Percentiles rank a stretch among this genome's conserved stretches.
phyloP scores from a whole-genome alignment of 129 eudicot genomes.

The Tanacetum coccineum region DNA sequence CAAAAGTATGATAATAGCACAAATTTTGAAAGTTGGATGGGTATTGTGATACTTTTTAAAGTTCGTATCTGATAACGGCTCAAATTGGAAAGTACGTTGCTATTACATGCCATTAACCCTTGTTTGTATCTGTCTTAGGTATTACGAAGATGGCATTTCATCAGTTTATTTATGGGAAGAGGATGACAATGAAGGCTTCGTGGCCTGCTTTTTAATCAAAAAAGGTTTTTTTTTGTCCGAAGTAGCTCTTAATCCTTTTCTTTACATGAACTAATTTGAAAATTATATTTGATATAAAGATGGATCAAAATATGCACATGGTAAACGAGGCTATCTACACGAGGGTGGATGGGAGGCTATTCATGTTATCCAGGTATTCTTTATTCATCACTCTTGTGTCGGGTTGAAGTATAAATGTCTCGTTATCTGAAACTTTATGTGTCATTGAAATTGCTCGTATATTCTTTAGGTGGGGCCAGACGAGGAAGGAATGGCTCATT shows the following conservation, averaged over 20 bases:
- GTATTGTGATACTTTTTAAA: too few species aligned
- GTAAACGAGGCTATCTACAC: constrained; percentile 84
- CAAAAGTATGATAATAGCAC: too few species aligned
- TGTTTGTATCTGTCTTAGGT: constrained; percentile 54
- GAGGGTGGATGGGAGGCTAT: constrained; percentile 99
- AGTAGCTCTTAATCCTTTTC: background rate
- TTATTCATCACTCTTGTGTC: background rate
- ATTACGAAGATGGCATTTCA: constrained; percentile 94
- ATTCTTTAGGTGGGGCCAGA: constrained; percentile 75
- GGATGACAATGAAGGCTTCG: constrained; percentile 76
- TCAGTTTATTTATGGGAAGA: constrained; percentile 98
- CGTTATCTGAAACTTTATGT: background rate
- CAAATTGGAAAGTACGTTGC: too few species aligned
- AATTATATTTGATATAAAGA: constrained; percentile 37
- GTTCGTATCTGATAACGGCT: too few species aligned
- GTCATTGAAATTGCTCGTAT: background rate
- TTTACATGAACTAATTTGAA: constrained; percentile 17
- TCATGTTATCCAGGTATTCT: constrained; percentile 85
- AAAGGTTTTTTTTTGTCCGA: constrained; percentile 50
- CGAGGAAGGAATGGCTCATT: constrained; percentile 67
- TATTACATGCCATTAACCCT: too few species aligned
- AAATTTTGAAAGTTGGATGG: too few species aligned
- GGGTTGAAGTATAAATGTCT: background rate
- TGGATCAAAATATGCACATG: constrained; percentile 87
- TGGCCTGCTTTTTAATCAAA: constrained; percentile 92